A percentile compares a stretch with the other conserved stretches of the same genome.
These are phyloP conservation scores for Cladosporium sp. DNA, from an alignment of 2,329 filamentous ascomycete genomes.

Conservation along the genomic window DNA sequence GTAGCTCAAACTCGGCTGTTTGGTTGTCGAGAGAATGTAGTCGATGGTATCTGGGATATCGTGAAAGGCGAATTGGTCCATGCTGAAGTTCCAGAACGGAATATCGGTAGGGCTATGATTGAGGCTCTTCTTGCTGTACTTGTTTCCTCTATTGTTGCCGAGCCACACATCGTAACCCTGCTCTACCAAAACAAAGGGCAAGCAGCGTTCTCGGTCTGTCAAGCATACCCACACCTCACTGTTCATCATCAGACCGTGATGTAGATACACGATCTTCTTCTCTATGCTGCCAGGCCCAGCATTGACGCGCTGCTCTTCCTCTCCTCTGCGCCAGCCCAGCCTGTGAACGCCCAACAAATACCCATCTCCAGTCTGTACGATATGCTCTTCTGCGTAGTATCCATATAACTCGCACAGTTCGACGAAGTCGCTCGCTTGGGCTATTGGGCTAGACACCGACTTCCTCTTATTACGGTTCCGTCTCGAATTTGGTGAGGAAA, in stretches of 20 bases:
- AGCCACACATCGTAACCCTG: conserved; percentile 96
- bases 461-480: conserved; percentile 68
- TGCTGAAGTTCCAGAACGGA: conserved; percentile 95
- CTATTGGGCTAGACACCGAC: conserved; percentile 57
- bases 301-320: conserved; percentile 79
- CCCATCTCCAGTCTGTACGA: conserved; percentile 91
- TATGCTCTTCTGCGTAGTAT: conserved; percentile 93
- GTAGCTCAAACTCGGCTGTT: conserved; percentile 83
- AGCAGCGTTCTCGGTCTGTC: conserved; percentile 79
- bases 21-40: conserved; percentile 83
- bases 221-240: conserved; percentile 97
- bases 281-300: conserved; percentile 63
- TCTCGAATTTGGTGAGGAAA: conserved; percentile 69
- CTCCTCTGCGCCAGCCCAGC: conserved; percentile 77
- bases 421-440: conserved; percentile 85
- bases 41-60: conserved; percentile 94
- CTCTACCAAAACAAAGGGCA: conserved; percentile 88
- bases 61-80: conserved; percentile 96
- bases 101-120: conserved; percentile 70
- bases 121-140: conserved; percentile 95
- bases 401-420: conserved; percentile 91
- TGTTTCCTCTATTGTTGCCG: conserved; percentile 97
- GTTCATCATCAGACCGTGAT: conserved; percentile 97
- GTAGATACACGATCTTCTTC: conserved; percentile 89
- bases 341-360: conserved; percentile 90